Conservation (phyloP, 148 eudicot species). For the Vaccinium corymbosum region DNA sequence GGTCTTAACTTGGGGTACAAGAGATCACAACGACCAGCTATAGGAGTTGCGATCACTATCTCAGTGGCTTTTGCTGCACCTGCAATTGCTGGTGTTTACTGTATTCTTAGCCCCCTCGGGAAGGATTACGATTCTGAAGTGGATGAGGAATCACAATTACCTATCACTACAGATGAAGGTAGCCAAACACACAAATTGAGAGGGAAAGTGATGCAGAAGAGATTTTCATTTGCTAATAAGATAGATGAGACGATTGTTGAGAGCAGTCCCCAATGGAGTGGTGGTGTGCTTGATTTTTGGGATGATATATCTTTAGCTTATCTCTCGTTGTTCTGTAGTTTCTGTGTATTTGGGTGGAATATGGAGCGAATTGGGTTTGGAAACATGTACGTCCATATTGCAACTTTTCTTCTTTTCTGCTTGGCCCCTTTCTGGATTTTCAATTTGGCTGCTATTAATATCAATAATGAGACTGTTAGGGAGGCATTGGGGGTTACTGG, state of each 20-base stretch:
- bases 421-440: conserved; percentile 89
- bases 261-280: conserved; percentile 62
- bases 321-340: conserved; percentile 72
- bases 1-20: conserved; percentile 81
- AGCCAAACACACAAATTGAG: conserved; percentile 28
- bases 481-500: conserved; percentile 69
- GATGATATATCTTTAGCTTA: conserved; percentile 74
- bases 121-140: conserved; percentile 54
- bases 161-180: conserved; percentile 20
- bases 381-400: conserved; percentile 88
- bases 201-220: conserved; percentile 40
- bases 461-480: conserved; percentile 54
- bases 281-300: conserved; percentile 87
- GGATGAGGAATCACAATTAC: conserved; percentile 71
- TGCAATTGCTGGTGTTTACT: conserved; percentile 81
- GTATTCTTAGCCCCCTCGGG: conserved; percentile 80
- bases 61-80: conserved; percentile 91
- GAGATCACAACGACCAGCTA: conserved; percentile 66
- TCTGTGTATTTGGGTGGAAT: conserved; percentile 97
- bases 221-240: conserved; percentile 54
- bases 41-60: conserved; percentile 70
- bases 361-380: conserved; percentile 97
- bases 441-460: conserved; percentile 81
- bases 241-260: conserved; percentile 50
- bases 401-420: conserved; percentile 84